Evolutionary conservation across 257 asterid genomes (phyloP).

Genomic region (Orobanche coerulescens): DNA sequence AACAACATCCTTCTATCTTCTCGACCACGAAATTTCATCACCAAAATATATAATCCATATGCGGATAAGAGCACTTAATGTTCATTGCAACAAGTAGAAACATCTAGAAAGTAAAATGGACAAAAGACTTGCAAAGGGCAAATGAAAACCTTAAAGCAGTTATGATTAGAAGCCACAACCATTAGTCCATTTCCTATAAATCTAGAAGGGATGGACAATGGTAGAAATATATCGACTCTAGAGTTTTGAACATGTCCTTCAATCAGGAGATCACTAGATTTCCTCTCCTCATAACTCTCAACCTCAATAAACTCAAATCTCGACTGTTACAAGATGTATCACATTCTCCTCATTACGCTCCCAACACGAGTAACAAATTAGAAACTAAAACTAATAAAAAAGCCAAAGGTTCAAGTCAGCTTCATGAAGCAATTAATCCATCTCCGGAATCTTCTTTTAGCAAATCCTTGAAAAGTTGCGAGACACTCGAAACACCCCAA

Average conservation of each 20-base stretch:
- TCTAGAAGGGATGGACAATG: background rate
- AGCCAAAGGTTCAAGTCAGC: background rate
- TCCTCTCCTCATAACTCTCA: conserved; percentile 9
- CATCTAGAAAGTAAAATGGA: background rate
- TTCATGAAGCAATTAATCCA: conserved; percentile 4
- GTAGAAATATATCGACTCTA: background rate
- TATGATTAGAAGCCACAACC: background rate
- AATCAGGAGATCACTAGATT: conserved; percentile 2
- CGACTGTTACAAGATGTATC: background rate
- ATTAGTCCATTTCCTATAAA: background rate
- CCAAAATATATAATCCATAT: background rate
- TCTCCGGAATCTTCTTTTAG: background rate
- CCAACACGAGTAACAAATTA: background rate
- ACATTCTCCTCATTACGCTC: conserved; percentile 2
- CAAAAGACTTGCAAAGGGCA: background rate
- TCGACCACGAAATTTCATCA: background rate
- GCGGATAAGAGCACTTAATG: background rate
- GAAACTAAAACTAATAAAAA: conserved; percentile 3
- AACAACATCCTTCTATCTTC: conserved; percentile 8
- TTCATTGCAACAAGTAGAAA: background rate
- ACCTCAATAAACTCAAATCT: background rate
- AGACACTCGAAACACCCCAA: conserved; percentile 7
- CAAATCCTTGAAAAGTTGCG: conserved; percentile 15
- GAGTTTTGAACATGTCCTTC: background rate
- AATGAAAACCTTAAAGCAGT: background rate